phyloP scores from a whole-genome alignment of 176 grass and related monocot genomes.

The Olyra latifolia region DNA sequence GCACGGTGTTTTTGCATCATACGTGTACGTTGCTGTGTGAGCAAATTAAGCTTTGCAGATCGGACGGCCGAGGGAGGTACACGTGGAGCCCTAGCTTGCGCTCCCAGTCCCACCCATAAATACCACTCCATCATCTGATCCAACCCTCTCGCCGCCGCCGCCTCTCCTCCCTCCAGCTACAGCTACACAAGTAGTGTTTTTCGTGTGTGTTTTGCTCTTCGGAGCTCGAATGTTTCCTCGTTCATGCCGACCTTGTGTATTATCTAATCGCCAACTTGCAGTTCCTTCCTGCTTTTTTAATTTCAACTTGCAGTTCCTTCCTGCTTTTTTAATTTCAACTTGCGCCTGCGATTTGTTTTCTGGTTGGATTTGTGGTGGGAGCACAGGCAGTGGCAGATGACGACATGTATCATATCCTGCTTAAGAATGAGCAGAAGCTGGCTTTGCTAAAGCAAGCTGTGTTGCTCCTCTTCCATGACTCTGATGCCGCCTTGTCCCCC shows the following conservation, averaged over 20 bases:
- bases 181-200: too few species aligned
- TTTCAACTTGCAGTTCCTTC: neutral
- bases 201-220: neutral
- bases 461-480: constrained; percentile 60
- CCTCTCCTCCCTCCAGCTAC: neutral
- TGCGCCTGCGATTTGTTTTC: neutral
- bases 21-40: neutral
- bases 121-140: neutral
- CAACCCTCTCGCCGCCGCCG: neutral
- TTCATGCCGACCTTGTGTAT: too few species aligned
- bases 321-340: neutral
- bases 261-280: neutral
- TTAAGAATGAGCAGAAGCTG: constrained; percentile 22
- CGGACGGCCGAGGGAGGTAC: neutral
- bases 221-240: neutral
- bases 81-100: too few species aligned
- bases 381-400: constrained; percentile 23
- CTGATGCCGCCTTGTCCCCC: constrained; percentile 39
- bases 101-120: too few species aligned
- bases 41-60: too few species aligned
- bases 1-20: too few species aligned
- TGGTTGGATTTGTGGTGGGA: neutral
- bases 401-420: constrained; percentile 35
- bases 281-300: too few species aligned
- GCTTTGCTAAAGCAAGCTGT: too few species aligned